Evolutionary conservation across 495 filamentous ascomycete species (phyloP), one percentile per base, ranked within the genome.

Genomic region (Aspergillus bertholletiae): DNA sequence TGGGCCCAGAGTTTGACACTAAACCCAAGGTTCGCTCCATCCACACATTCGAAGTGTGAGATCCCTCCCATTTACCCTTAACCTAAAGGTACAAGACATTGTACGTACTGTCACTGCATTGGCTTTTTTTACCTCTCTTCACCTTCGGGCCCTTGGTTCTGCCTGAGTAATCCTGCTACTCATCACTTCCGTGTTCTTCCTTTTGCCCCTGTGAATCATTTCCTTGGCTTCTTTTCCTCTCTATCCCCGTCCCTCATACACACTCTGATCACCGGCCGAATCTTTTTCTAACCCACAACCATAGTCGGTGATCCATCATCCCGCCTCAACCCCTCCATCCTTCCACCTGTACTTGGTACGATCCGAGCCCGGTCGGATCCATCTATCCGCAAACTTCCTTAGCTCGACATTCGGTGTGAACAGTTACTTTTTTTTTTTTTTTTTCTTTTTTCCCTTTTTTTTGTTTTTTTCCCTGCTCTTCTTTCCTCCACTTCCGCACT

Each of bases 361-460:
- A 56, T 55, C 65, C 63, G 60, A 65, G 58, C 56, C 65, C 67
- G 63, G 62, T 66, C 67, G 66, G 66, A 63, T 66, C 61, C 55
- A 62, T 45, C 60, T 60, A 68, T 68, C 72, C 72, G 72, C 72
- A 74, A 74, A 67, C 61, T 71, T 60, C 72, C 70, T 74, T 72
- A 70, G 69, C 62, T 71, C 67, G 61, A 67, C 63, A 60, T 59
- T 61, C 13, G 49, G 59, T 54, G 50, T 43, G 46, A 61, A 62
- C 21, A 60, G 58, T 51, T 13, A 49, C 51, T 64, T 66, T 66
- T 62, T 61, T 56, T 50, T 44, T 45, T 51, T 40, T 40, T 30
- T 53, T 32, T 34, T 53, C 27, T 23, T 54, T 57, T 35, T 52
- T 26, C 35, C 24, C 49, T 24, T 51, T 61, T 52, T 49, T 30